phyloP scores from a whole-genome alignment of 164 flowering plant genomes.

The Berberis vulgaris region DNA sequence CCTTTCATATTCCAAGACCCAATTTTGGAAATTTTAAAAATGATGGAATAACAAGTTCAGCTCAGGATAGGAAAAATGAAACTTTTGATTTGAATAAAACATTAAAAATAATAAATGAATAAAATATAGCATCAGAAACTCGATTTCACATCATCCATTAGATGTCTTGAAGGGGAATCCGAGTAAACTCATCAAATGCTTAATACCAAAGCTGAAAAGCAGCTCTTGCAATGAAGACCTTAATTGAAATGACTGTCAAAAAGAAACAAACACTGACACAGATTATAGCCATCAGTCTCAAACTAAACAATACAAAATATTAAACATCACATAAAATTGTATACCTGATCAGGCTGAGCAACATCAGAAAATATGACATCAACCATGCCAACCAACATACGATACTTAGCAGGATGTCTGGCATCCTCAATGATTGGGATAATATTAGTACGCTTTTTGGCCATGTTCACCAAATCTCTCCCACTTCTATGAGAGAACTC shows the following conservation, averaged over 20 bases:
- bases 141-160: neutral
- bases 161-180: neutral
- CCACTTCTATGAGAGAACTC: conserved; percentile 99
- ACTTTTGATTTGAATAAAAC: no score
- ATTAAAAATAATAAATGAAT: no score
- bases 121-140: neutral
- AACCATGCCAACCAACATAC: conserved; percentile 96
- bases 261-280: neutral
- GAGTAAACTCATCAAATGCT: neutral
- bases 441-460: conserved; percentile 87
- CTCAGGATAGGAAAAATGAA: no score
- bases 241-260: neutral
- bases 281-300: neutral
- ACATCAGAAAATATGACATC: conserved; percentile 92
- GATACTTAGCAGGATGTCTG: conserved; percentile 88
- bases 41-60: no score
- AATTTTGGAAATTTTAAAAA: no score
- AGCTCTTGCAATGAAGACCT: neutral
- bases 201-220: neutral
- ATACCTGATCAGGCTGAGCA: conserved; percentile 99
- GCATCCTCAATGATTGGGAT: conserved; percentile 94
- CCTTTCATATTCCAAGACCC: neutral
- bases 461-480: conserved; percentile 95
- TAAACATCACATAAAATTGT: conserved; percentile 2
- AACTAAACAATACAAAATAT: neutral